phyloP scores from a whole-genome alignment of 768 basidiomycete species.

The Boletus patriciae region DNA sequence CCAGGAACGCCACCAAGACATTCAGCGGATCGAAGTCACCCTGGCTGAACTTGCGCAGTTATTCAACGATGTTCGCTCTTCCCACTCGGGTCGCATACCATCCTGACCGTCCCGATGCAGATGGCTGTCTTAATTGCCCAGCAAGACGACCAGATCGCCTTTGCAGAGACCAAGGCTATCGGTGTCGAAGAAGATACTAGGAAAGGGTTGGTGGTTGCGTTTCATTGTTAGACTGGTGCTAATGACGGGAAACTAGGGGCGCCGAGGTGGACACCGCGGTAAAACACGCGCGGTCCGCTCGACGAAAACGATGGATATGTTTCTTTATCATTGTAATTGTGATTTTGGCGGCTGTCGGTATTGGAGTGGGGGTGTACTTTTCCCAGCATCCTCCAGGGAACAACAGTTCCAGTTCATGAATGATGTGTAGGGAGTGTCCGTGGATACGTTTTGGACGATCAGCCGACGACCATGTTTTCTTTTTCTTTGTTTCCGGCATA shows the following conservation, averaged over 20 bases:
- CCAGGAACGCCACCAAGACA: constrained; percentile 83
- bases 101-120: constrained; percentile 36
- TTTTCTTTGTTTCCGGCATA: not conserved
- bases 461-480: not conserved
- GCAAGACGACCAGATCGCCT: constrained; percentile 73
- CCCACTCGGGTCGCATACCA: not conserved
- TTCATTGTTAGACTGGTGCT: not conserved
- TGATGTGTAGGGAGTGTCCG: not conserved
- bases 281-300: constrained; percentile 62
- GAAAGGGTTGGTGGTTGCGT: constrained; percentile 53
- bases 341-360: constrained; percentile 47
- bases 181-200: constrained; percentile 68
- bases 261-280: constrained; percentile 68
- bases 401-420: not conserved
- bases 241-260: constrained; percentile 40
- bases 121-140: constrained; percentile 78
- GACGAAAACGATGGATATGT: constrained; percentile 86
- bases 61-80: constrained; percentile 68
- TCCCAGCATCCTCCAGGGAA: constrained; percentile 1
- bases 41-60: constrained; percentile 86
- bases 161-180: constrained; percentile 60
- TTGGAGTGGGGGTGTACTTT: constrained; percentile 34
- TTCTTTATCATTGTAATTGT: constrained; percentile 63
- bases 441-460: not conserved
- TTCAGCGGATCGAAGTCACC: constrained; percentile 82